These are phyloP conservation scores for Ogataea paraovalis DNA, from an alignment of 805 yeast genomes.

Conservation along the genomic window DNA sequence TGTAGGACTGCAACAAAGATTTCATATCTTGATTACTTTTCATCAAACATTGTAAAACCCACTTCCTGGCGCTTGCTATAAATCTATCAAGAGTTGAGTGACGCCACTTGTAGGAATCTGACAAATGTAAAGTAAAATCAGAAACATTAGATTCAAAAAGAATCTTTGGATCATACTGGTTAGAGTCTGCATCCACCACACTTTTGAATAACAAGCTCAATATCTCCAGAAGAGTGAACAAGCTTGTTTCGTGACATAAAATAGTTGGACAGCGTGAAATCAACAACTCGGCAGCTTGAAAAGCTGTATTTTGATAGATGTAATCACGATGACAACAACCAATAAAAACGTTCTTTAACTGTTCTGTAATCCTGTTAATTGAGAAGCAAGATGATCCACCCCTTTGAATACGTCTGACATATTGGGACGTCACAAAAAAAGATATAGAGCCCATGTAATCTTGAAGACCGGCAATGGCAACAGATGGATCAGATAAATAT, in stretches of 20 bases:
- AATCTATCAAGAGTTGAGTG: conserved; percentile 58
- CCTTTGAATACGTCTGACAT: conserved; percentile 44
- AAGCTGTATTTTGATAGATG: conserved; percentile 73
- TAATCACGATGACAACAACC: conserved; percentile 75
- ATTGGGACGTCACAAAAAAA: conserved; percentile 53
- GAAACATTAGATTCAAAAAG: conserved; percentile 43
- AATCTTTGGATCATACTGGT: conserved; percentile 81
- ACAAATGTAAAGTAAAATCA: conserved; percentile 53
- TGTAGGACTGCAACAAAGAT: conserved; percentile 72
- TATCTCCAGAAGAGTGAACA: conserved; percentile 78
- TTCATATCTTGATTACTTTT: conserved; percentile 71
- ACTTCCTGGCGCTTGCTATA: conserved; percentile 53
- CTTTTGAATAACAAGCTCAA: conserved; percentile 74
- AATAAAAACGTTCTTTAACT: conserved; percentile 63
- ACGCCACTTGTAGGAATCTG: conserved; percentile 79
- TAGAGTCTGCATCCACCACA: conserved; percentile 76
- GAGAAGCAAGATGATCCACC: conserved; percentile 55
- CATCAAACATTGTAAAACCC: conserved; percentile 60
- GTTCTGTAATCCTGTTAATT: conserved; percentile 57
- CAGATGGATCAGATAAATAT: conserved; percentile 85
- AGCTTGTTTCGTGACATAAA: conserved; percentile 66
- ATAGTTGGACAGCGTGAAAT: conserved; percentile 69
- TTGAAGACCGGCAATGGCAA: conserved; percentile 62
- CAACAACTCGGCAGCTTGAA: conserved; percentile 68
- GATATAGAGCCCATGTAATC: conserved; percentile 66